These are phyloP conservation scores for Xerocomellus intermedius DNA, from an alignment of 768 basidiomycete genomes.

Conservation along the genomic window DNA sequence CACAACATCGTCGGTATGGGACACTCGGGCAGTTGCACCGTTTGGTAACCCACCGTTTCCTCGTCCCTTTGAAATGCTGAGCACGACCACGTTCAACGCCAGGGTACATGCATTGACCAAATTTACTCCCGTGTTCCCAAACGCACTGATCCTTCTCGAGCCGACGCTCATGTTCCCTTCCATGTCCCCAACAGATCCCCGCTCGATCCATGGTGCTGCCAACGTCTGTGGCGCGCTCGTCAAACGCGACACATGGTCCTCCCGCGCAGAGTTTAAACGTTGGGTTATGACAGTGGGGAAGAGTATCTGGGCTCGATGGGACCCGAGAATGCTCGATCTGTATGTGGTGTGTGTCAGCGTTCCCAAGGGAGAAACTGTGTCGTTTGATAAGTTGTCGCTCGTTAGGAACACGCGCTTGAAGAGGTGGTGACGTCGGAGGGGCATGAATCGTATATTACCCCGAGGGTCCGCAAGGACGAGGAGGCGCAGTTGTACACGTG, in stretches of 20 bases:
- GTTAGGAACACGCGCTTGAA: constrained; percentile 27
- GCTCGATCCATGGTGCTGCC: constrained; percentile 29
- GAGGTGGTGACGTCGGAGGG: constrained; percentile 14
- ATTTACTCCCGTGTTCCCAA: constrained; percentile 9
- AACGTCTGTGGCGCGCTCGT: constrained; percentile 28
- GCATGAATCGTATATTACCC: constrained; percentile 14
- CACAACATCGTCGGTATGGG: constrained; percentile 26
- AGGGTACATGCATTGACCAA: constrained; percentile 24
- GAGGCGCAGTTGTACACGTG: constrained; percentile 27
- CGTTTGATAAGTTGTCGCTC: background rate
- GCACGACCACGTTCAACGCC: background rate
- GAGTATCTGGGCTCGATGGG: constrained; percentile 26
- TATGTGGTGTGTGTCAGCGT: constrained; percentile 19
- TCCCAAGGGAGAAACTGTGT: background rate
- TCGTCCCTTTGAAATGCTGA: background rate
- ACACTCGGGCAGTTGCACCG: constrained; percentile 31
- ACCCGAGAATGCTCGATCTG: constrained; percentile 21
- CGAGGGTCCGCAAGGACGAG: constrained; percentile 30
- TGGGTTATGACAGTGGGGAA: constrained; percentile 19
- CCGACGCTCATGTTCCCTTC: constrained; percentile 34
- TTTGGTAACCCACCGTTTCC: constrained; percentile 15
- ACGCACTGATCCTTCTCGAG: constrained; percentile 27
- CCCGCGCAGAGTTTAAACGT: constrained; percentile 17
- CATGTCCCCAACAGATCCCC: constrained; percentile 27
- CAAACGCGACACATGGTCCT: constrained; percentile 29